These are phyloP conservation scores for Castanea mollissima DNA, from an alignment of 306 rosid genomes.

Conservation along the genomic window DNA sequence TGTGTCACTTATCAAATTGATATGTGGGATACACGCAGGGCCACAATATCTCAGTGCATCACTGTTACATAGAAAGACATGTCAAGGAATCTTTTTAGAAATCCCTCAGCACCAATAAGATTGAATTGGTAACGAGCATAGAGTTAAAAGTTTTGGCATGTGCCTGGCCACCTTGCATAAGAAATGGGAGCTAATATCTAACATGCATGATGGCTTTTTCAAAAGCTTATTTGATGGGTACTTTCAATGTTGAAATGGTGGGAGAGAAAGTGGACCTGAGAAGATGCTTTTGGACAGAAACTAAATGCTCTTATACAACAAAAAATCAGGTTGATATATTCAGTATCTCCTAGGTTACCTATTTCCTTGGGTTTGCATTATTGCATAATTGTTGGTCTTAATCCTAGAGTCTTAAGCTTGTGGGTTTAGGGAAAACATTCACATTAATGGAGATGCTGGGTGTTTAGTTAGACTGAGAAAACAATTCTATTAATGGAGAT, in stretches of 20 bases:
- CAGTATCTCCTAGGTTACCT: background rate
- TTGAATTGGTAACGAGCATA: background rate
- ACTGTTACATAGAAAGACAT: background rate
- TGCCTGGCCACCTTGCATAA: background rate
- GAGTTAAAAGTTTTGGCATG: background rate
- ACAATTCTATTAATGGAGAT: too few species aligned
- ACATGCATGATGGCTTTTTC: background rate
- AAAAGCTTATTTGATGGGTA: background rate
- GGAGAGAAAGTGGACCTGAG: background rate
- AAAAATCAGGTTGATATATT: background rate
- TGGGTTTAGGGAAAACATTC: background rate
- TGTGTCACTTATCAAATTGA: background rate
- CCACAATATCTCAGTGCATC: background rate
- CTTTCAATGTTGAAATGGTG: background rate
- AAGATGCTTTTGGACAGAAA: background rate
- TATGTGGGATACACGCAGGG: conserved; percentile 2
- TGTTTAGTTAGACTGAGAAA: too few species aligned
- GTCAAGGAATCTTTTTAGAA: background rate
- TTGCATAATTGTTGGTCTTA: too few species aligned
- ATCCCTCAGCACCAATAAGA: background rate
- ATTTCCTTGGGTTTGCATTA: background rate
- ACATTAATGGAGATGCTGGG: too few species aligned
- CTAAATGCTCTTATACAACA: background rate
- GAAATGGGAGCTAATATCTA: background rate
- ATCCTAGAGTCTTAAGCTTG: background rate